Evolutionary conservation across 306 rosid species (phyloP).

Genomic region (Pterocarpus macrocarpus): DNA sequence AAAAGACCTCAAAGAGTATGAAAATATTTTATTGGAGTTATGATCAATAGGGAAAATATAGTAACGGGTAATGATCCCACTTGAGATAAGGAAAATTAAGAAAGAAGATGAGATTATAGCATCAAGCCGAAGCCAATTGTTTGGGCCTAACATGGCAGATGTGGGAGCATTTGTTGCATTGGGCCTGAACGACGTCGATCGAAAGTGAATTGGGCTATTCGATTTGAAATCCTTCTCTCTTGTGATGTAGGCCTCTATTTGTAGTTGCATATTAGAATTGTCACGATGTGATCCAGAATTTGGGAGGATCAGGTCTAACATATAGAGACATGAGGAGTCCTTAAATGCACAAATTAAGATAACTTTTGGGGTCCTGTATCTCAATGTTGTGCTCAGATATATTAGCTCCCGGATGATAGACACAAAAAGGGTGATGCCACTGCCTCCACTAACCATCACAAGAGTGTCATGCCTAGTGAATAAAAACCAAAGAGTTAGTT

Average conservation of each 20-base stretch:
- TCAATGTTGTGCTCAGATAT: conserved; percentile 37
- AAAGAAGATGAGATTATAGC: conserved; percentile 70
- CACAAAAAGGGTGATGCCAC: conserved; percentile 80
- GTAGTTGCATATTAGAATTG: conserved; percentile 52
- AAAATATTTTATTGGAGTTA: conserved; percentile 53
- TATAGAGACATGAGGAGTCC: conserved; percentile 55
- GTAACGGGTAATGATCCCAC: conserved; percentile 55
- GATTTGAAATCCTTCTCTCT: conserved; percentile 53
- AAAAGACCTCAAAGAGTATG: conserved; percentile 49
- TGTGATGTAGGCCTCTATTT: conserved; percentile 73
- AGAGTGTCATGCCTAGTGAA: conserved; percentile 61
- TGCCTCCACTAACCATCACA: conserved; percentile 82
- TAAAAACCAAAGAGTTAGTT: not conserved
- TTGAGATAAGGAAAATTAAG: conserved; percentile 57
- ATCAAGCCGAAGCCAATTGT: conserved; percentile 77
- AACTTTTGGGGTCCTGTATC: conserved; percentile 59
- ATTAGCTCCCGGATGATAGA: conserved; percentile 71
- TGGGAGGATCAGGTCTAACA: conserved; percentile 72
- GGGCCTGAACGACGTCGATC: conserved; percentile 60
- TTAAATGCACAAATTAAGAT: conserved; percentile 63
- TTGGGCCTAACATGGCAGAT: conserved; percentile 61
- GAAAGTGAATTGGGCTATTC: conserved; percentile 26
- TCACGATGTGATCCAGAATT: conserved; percentile 45
- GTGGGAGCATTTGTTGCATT: conserved; percentile 54
- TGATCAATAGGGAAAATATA: conserved; percentile 72